Conservation (phyloP, 2,329 filamentous ascomycete genomes). For the Epichloe gansuensis region DNA sequence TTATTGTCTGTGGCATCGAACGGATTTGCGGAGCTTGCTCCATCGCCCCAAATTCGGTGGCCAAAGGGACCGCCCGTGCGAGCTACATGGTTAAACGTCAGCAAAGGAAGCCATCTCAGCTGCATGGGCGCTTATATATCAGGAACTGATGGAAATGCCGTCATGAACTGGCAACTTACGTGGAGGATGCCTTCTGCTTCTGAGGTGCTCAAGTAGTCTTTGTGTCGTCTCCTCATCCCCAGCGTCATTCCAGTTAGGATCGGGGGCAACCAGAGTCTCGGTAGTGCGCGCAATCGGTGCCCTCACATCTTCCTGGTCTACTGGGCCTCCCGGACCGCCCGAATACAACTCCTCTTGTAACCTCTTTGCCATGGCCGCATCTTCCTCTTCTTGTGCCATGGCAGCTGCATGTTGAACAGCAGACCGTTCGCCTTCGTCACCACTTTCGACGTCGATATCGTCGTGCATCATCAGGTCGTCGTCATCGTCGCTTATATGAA, state of each 20-base stretch:
- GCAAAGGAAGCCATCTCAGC: neutral
- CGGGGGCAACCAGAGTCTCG: conserved; percentile 76
- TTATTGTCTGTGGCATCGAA: conserved; percentile 35
- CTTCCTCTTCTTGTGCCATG: conserved; percentile 61
- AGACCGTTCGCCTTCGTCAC: conserved; percentile 26
- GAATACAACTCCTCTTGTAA: conserved; percentile 87
- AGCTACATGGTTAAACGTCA: neutral
- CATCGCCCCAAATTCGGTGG: conserved; percentile 26
- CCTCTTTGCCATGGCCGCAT: conserved; percentile 82
- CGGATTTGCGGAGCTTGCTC: conserved; percentile 9
- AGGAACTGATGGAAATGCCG: neutral
- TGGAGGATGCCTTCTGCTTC: conserved; percentile 26
- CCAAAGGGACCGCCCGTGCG: conserved; percentile 23
- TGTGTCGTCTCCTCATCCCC: conserved; percentile 39
- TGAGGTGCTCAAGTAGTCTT: conserved; percentile 53
- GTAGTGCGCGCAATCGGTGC: conserved; percentile 86
- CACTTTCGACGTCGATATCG: conserved; percentile 21
- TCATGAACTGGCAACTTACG: conserved; percentile 15
- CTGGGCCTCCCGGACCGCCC: conserved; percentile 28
- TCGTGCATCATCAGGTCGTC: conserved; percentile 33
- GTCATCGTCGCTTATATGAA: conserved; percentile 68
- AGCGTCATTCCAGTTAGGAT: conserved; percentile 29
- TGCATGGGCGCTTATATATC: neutral
- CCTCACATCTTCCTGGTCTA: conserved; percentile 51
- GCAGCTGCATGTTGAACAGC: conserved; percentile 26